phyloP scores from a whole-genome alignment of 305 asterid genomes.

The Coffea humblotiana region DNA sequence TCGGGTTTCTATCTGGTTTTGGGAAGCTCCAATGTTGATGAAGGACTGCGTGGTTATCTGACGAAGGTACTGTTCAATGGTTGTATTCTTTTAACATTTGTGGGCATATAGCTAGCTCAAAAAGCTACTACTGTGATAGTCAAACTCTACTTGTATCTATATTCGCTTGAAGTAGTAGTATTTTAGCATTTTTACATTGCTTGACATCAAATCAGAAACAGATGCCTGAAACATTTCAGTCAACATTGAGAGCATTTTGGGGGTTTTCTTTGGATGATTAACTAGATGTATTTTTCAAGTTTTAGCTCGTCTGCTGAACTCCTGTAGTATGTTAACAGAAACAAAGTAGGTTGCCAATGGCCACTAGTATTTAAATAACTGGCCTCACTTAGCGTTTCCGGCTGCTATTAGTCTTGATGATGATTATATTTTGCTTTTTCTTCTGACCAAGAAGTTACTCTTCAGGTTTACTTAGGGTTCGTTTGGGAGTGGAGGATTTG shows the following conservation, averaged over 20 bases:
- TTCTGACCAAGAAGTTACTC: too few species aligned
- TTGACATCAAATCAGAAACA: neutral
- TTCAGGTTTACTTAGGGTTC: too few species aligned
- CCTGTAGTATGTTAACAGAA: neutral
- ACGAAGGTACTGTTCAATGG: conserved; percentile 61
- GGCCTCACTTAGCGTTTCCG: neutral
- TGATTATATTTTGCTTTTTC: too few species aligned
- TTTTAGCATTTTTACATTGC: neutral
- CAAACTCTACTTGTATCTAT: neutral
- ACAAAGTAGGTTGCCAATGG: neutral
- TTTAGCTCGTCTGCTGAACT: neutral
- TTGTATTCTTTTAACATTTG: neutral
- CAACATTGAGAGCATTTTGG: neutral
- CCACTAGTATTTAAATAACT: neutral
- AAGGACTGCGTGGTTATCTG: conserved; percentile 92
- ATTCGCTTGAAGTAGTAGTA: neutral
- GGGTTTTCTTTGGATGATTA: neutral
- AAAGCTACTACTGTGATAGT: neutral
- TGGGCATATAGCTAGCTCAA: neutral
- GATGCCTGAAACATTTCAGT: neutral
- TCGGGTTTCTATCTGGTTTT: conserved; percentile 92
- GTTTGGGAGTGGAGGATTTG: too few species aligned
- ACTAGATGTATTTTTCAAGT: neutral
- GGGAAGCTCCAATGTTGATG: conserved; percentile 99
- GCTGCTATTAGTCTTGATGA: too few species aligned